Evolutionary conservation across 176 grass and related monocot genomes (phyloP).

Genomic region (Phragmites australis): DNA sequence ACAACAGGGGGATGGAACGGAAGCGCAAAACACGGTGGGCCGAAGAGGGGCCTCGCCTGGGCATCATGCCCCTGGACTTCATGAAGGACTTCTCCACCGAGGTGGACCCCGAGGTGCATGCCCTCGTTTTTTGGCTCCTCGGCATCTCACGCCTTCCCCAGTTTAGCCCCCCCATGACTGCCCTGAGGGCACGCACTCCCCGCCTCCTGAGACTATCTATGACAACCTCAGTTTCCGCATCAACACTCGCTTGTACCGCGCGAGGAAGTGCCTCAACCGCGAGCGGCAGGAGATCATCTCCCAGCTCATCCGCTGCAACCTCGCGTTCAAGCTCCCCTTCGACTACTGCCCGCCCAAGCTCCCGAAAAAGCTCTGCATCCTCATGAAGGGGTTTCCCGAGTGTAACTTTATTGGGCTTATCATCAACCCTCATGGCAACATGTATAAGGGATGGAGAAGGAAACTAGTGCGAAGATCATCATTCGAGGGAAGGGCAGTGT

Average conservation of each 20-base stretch:
- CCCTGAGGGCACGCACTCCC: constrained; percentile 79
- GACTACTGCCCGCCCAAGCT: constrained; percentile 95
- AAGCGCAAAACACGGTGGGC: constrained; percentile 95
- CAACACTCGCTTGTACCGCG: constrained; percentile 87
- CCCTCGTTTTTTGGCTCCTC: constrained; percentile 76
- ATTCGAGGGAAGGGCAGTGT: constrained; percentile 94
- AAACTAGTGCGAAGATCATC: constrained; percentile 94
- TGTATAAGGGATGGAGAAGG: constrained; percentile 99
- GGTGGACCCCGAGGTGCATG: constrained; percentile 90
- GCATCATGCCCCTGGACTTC: constrained; percentile 81
- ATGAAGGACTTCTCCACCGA: constrained; percentile 96
- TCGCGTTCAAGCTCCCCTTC: constrained; percentile 82
- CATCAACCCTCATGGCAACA: constrained; percentile 83
- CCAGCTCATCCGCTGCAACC: constrained; percentile 92
- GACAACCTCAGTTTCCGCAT: constrained; percentile 94
- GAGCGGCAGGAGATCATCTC: constrained; percentile 96
- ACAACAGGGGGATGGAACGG: constrained; percentile 50
- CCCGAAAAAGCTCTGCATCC: constrained; percentile 97
- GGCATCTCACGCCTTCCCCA: constrained; percentile 76
- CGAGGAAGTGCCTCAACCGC: constrained; percentile 73
- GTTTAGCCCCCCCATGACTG: constrained; percentile 73
- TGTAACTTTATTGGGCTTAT: constrained; percentile 97
- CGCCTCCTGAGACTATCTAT: constrained; percentile 83
- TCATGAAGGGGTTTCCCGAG: constrained; percentile 91
- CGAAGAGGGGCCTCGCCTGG: constrained; percentile 80